A percentile compares a stretch with the other conserved stretches of the same genome.
Evolutionary conservation across 768 basidiomycete genomes (phyloP).

Genomic region (Cyclocybe cylindracea): DNA sequence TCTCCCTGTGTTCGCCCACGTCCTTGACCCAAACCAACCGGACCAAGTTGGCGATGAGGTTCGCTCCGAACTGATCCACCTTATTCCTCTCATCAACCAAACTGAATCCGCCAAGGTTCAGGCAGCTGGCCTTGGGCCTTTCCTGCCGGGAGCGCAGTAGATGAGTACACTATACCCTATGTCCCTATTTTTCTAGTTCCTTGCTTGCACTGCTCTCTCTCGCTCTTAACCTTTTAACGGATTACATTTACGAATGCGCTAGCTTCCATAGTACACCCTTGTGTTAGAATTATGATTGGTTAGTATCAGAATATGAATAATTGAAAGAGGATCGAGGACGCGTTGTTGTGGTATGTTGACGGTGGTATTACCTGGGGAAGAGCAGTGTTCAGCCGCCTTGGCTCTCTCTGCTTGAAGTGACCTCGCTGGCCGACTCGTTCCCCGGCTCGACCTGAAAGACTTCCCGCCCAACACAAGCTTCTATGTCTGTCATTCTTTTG

Average conservation of each 20-base stretch:
- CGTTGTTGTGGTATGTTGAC: slow-evolving; percentile 33
- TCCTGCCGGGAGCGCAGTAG: slow-evolving; percentile 48
- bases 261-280: too few relatives aligned
- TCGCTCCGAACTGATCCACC: slow-evolving; percentile 70
- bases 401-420: slow-evolving; percentile 26
- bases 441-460: slow-evolving; percentile 36
- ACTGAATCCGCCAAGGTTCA: slow-evolving; percentile 80
- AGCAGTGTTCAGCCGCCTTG: not conserved
- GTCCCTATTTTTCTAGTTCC: slow-evolving; percentile 14
- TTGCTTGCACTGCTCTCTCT: slow-evolving; percentile 10
- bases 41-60: slow-evolving; percentile 85
- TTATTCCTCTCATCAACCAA: slow-evolving; percentile 70
- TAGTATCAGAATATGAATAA: slow-evolving; percentile 1
- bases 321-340: not conserved
- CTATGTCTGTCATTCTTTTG: slow-evolving; percentile 70
- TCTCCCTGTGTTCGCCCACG: slow-evolving; percentile 76
- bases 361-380: not conserved
- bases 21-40: slow-evolving; percentile 71
- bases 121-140: slow-evolving; percentile 68
- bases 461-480: slow-evolving; percentile 49
- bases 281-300: too few relatives aligned
- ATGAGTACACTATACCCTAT: slow-evolving; percentile 11
- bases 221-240: not conserved
- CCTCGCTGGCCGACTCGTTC: slow-evolving; percentile 64
- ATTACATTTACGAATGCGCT: too few relatives aligned